phyloP scores from a whole-genome alignment of 306 rosid genomes.

The Hippophae tibetana region DNA sequence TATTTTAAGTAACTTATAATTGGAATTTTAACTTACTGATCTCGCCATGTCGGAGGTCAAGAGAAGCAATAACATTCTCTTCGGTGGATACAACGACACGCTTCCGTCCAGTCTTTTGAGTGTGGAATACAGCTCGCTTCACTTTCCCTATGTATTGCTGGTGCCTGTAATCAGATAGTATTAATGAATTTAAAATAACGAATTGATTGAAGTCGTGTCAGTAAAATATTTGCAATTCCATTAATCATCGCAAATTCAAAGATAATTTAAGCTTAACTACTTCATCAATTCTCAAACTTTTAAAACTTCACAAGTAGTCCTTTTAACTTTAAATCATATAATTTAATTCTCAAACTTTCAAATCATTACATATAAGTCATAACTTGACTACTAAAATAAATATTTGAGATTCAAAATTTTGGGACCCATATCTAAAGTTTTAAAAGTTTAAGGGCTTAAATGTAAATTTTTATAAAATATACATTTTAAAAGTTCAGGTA shows the following conservation, averaged over 20 bases:
- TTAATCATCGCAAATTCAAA: not conserved
- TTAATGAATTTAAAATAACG: not conserved
- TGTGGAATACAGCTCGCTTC: conserved; percentile 81
- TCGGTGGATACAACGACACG: conserved; percentile 93
- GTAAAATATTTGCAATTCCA: not conserved
- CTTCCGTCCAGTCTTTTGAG: conserved; percentile 82
- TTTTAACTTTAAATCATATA: too few relatives aligned
- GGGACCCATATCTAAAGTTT: too few relatives aligned
- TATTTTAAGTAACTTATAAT: not conserved
- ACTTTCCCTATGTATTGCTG: conserved; percentile 90
- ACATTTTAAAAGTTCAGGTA: too few relatives aligned
- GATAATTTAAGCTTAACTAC: too few relatives aligned
- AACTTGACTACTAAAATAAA: too few relatives aligned
- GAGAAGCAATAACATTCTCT: conserved; percentile 94
- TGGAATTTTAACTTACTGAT: conserved; percentile 46
- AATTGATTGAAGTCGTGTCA: not conserved
- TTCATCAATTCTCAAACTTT: too few relatives aligned
- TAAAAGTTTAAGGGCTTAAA: too few relatives aligned
- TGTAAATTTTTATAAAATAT: too few relatives aligned
- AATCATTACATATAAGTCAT: too few relatives aligned
- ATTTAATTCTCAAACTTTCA: too few relatives aligned
- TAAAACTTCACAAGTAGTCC: too few relatives aligned
- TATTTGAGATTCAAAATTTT: too few relatives aligned
- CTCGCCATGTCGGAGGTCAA: conserved; percentile 96
- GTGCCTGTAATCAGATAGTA: conserved; percentile 43